A percentile compares a stretch with the other conserved stretches of the same genome.
Evolutionary conservation across 768 basidiomycete species (phyloP).

Genomic region (Russula earlei): DNA sequence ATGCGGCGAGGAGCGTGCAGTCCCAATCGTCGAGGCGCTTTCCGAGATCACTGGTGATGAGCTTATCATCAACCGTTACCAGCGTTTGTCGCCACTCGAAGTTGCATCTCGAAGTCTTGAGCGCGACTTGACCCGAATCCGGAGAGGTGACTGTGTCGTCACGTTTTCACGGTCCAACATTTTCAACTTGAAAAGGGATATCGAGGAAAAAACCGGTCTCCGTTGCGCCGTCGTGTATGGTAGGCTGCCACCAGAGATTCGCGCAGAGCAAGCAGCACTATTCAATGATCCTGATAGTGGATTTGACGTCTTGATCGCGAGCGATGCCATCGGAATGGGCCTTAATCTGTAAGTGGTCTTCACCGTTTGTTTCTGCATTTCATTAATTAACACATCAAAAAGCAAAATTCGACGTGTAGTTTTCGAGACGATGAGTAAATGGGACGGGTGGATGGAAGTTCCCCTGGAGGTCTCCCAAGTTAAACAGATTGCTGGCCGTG

Average conservation of each 20-base stretch:
- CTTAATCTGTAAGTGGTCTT: conserved; percentile 70
- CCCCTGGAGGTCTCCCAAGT: conserved; percentile 63
- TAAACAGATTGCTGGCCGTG: conserved; percentile 93
- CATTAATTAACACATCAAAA: conserved; percentile 42
- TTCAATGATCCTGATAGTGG: conserved; percentile 84
- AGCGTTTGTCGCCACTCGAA: conserved; percentile 78
- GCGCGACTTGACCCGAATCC: conserved; percentile 49
- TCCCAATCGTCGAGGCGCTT: conserved; percentile 65
- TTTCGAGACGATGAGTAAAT: conserved; percentile 60
- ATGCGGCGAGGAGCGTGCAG: conserved; percentile 90
- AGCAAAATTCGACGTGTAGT: conserved; percentile 90
- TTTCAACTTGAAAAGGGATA: conserved; percentile 59
- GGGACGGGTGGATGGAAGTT: conserved; percentile 35
- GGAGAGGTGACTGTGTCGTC: conserved; percentile 85
- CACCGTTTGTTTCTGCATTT: neutral
- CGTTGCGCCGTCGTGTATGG: conserved; percentile 92
- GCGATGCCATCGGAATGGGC: conserved; percentile 96
- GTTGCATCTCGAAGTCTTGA: conserved; percentile 57
- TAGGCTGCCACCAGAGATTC: conserved; percentile 79
- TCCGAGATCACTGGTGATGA: conserved; percentile 77
- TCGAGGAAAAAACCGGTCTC: conserved; percentile 66
- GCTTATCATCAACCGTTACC: conserved; percentile 68
- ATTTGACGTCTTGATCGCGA: conserved; percentile 85
- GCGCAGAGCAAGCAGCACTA: conserved; percentile 83
- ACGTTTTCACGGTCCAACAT: conserved; percentile 72